Base-by-base conservation (phyloP, 139 green algal genomes). In the Chlorella sp. region DNA sequence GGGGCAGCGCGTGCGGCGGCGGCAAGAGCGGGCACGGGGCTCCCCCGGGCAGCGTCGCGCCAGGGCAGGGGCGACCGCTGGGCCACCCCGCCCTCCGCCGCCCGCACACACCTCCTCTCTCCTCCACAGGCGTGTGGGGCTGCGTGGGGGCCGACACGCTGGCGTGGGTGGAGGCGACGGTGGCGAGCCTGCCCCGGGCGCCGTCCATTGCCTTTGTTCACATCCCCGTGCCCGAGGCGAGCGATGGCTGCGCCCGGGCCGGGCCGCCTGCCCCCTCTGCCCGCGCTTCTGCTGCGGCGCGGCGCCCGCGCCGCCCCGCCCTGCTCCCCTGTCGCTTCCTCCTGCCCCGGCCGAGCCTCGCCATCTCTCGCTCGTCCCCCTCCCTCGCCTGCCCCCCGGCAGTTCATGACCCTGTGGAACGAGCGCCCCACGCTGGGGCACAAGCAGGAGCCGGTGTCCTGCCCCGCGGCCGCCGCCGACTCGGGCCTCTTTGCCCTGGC, bases 171-270 rank as follows among this genome's bases (percentile, higher is more conserved):
- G 31, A 63, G 43, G 14, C 2, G 5, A 68, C 33, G 40, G 21
- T 21, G 1, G 15, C 2, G 2, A 5, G 17, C 11, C 61, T 87
- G 27, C 46, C 81, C 17, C 2, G 9, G 2, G 83, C 66, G 53
- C 69, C 75, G 0, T 63, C 68, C 38, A 38, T 86, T 8, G 83
- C 83, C 11, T 87, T 88, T 74, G 66, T 84, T 2, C 83, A 88
- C 61, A 86, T 88, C 42, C 83, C 83, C 0, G 17, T 82, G 0
- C 81, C 80, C 6, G 68, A 88, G 43, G 42, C 59, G 29, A 12
- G 29, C 9, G 23, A 33, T 60, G n/a, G n/a, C 27, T 41, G 41
- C 15, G 29, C 7, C 8, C n/a, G n/a, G 15, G 27, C 27, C 27
- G 15, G 56, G 35, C 9, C 35, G 61, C 35, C n/a, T n/a, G n/a